These are phyloP conservation scores for Leishmania tropica DNA, from an alignment of 208 protist species.

Conservation along the genomic window DNA sequence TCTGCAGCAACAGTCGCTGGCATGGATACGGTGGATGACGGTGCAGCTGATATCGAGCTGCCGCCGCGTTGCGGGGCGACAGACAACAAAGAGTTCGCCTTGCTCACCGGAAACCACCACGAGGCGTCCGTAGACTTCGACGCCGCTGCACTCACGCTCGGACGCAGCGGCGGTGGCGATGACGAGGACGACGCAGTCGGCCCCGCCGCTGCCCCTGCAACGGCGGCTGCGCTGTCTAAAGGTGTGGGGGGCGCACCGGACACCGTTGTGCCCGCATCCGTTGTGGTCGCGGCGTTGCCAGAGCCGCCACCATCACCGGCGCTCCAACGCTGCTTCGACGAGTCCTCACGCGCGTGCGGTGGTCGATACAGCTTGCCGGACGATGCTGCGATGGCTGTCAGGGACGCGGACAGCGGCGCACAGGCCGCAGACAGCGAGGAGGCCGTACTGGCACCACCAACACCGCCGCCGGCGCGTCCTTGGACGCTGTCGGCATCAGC, in stretches of 20 bases:
- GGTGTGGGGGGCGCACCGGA: not conserved
- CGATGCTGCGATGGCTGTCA: not conserved
- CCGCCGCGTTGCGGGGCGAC: not conserved
- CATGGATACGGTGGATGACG: not conserved
- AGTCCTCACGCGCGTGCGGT: slow-evolving; percentile 27
- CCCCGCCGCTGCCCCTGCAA: not conserved
- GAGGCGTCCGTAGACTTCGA: not conserved
- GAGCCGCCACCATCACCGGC: not conserved
- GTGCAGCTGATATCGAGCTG: not conserved
- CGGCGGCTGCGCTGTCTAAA: not conserved
- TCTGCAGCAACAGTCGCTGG: not conserved
- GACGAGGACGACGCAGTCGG: not conserved
- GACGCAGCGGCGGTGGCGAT: slow-evolving; percentile 7
- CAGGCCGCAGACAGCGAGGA: not conserved
- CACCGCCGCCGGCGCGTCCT: not conserved
- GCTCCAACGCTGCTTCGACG: not conserved
- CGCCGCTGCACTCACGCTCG: not conserved
- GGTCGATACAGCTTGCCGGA: slow-evolving; percentile 25
- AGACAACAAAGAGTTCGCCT: not conserved
- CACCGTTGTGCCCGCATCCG: not conserved
- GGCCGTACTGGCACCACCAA: too few relatives aligned
- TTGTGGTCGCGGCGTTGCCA: not conserved
- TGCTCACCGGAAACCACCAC: not conserved
- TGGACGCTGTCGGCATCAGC: not conserved
- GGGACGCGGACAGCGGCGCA: not conserved